phyloP scores from a whole-genome alignment of 2,329 filamentous ascomycete species.

The Epichloe amarillans region DNA sequence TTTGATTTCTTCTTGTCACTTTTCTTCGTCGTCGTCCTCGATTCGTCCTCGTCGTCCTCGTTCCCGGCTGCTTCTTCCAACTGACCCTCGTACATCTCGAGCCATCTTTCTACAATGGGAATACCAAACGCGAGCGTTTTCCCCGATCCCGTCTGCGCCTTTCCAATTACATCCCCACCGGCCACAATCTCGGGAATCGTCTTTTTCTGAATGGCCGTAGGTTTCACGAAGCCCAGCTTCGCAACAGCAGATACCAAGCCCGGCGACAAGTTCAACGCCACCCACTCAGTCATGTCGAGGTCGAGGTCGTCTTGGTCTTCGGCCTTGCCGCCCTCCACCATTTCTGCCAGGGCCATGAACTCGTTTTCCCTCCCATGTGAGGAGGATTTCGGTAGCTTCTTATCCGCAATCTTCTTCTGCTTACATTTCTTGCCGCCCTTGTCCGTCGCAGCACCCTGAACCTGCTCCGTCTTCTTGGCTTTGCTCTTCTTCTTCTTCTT shows the following conservation, averaged over 20 bases:
- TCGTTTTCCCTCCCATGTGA: conserved; percentile 25
- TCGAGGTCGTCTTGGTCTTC: conserved; percentile 50
- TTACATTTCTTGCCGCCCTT: conserved; percentile 4
- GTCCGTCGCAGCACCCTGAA: conserved; percentile 10
- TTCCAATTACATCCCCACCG: conserved; percentile 83
- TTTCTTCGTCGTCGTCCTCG: conserved; percentile 1
- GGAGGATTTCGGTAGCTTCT: conserved; percentile 24
- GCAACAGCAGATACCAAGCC: conserved; percentile 61
- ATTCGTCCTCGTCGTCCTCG: background rate
- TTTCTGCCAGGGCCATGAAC: conserved; percentile 41
- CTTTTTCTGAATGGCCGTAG: conserved; percentile 67
- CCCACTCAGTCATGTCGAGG: conserved; percentile 66
- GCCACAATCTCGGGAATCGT: conserved; percentile 71
- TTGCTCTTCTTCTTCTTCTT: conserved; percentile 11
- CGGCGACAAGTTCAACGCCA: conserved; percentile 57
- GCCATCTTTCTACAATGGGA: conserved; percentile 75
- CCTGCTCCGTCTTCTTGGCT: conserved; percentile 5
- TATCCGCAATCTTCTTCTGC: conserved; percentile 21
- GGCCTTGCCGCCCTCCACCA: conserved; percentile 37
- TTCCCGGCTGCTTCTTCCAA: conserved; percentile 16
- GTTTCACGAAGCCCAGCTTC: conserved; percentile 64
- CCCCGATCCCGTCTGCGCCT: conserved; percentile 90
- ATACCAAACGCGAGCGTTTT: conserved; percentile 94
- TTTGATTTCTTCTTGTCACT: conserved; percentile 15
- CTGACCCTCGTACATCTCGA: conserved; percentile 34